Evolutionary conservation across 163 green algal genomes (phyloP).

Genomic region (Trebouxiophyceae sp.): DNA sequence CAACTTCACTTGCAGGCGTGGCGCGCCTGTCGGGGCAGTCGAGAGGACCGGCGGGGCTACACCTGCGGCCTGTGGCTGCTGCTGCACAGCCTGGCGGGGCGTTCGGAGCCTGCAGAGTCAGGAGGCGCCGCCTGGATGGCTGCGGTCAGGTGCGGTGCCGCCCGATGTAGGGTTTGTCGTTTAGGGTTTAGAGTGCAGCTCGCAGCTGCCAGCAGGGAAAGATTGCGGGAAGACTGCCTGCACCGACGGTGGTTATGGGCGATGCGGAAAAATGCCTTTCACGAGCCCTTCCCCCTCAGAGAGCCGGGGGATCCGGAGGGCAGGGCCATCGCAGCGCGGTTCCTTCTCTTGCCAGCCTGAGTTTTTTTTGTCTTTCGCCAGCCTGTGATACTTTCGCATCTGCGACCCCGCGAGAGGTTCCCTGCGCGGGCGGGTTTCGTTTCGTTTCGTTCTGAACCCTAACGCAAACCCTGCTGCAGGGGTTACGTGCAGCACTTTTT

Average conservation of each 20-base stretch:
- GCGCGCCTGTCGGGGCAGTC: constrained; percentile 38
- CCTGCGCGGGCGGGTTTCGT: background rate
- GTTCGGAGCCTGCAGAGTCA: constrained; percentile 17
- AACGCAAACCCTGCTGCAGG: constrained; percentile 15
- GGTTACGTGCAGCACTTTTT: constrained; percentile 74
- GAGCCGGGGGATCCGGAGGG: no score
- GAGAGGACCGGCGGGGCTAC: constrained; percentile 51
- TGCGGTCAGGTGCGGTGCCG: constrained; percentile 19
- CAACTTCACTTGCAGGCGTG: constrained; percentile 37
- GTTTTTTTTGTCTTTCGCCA: background rate
- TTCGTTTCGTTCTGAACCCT: background rate
- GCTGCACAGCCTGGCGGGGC: constrained; percentile 57
- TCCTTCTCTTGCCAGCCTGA: background rate
- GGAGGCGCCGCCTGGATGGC: constrained; percentile 29
- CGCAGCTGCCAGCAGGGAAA: no score
- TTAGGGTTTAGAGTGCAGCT: no score
- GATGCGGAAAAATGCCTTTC: no score
- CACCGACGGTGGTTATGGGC: no score
- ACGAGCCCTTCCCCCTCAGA: no score
- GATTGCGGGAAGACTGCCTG: no score
- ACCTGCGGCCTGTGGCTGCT: constrained; percentile 79
- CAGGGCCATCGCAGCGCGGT: background rate
- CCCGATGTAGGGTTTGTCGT: no score
- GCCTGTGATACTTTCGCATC: background rate
- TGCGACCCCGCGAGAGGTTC: background rate